Percentiles rank a stretch among this genome's conserved stretches.
phyloP scores from a whole-genome alignment of 2,329 filamentous ascomycete species.

The Lasiodiplodia sp. region DNA sequence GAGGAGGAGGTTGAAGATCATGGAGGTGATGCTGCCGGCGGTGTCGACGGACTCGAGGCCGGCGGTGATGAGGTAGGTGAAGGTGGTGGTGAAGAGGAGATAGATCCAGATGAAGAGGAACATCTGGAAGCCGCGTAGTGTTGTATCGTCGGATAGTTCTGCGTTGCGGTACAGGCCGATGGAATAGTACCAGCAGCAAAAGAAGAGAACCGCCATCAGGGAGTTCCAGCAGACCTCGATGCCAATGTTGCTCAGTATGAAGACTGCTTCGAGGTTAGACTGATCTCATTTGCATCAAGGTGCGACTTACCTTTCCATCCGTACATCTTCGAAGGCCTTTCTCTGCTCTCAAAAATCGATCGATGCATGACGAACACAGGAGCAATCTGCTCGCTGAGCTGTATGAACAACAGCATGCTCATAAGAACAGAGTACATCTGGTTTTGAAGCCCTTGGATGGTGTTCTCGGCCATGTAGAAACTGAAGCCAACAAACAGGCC shows the following conservation, averaged over 20 bases:
- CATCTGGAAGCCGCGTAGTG: conserved; percentile 75
- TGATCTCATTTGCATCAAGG: no score
- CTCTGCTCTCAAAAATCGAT: conserved; percentile 78
- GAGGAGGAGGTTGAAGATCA: conserved; percentile 71
- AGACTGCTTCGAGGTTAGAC: conserved; percentile 77
- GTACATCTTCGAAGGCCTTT: conserved; percentile 54
- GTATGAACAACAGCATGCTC: conserved; percentile 74
- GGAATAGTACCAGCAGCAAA: conserved; percentile 80
- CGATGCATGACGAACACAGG: conserved; percentile 80
- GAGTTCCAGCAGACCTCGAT: conserved; percentile 82
- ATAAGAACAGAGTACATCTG: conserved; percentile 84
- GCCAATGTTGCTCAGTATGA: conserved; percentile 78
- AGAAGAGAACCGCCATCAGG: conserved; percentile 73
- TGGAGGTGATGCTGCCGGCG: conserved; percentile 72
- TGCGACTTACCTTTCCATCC: background rate
- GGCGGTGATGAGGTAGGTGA: conserved; percentile 75
- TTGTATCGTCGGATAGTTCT: conserved; percentile 61
- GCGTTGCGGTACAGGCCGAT: conserved; percentile 75
- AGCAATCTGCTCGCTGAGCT: conserved; percentile 78
- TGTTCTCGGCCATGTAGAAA: conserved; percentile 72
- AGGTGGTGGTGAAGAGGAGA: conserved; percentile 77
- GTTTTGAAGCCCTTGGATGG: conserved; percentile 78
- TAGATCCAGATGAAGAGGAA: conserved; percentile 75
- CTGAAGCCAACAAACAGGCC: conserved; percentile 79
- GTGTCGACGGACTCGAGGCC: conserved; percentile 74